Evolutionary conservation across 768 basidiomycete genomes (phyloP).

Genomic region (Phlebiopsis gigantea): DNA sequence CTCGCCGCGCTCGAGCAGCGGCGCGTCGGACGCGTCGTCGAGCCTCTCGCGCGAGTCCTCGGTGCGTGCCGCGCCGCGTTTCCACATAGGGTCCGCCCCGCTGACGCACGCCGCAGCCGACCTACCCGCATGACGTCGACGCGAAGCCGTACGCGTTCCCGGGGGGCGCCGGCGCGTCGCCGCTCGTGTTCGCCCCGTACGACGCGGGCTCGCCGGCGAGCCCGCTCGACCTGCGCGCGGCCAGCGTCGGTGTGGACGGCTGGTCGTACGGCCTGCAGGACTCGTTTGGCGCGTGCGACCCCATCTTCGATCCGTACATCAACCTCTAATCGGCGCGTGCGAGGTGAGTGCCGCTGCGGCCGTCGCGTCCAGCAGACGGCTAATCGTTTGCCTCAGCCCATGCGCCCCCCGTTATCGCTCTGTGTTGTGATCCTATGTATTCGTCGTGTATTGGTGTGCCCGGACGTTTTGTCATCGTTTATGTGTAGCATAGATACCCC

Average conservation of each 20-base stretch:
- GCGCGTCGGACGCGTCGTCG: not conserved
- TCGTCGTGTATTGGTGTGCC: not conserved
- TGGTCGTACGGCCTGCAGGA: not conserved
- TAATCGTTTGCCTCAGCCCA: not conserved
- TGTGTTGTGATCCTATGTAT: not conserved
- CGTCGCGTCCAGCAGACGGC: too few species aligned
- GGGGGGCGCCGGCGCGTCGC: not conserved
- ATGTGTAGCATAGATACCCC: not conserved
- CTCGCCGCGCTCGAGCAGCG: conserved; percentile 13
- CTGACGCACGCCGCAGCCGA: not conserved
- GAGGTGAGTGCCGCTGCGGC: not conserved
- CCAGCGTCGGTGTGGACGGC: not conserved
- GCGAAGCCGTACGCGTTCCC: not conserved
- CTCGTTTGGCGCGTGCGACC: not conserved
- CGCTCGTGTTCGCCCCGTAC: not conserved
- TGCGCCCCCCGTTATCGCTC: not conserved
- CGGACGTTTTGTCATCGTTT: too few species aligned
- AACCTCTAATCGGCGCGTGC: not conserved
- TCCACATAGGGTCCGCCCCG: not conserved
- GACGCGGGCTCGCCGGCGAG: not conserved
- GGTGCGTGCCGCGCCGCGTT: not conserved
- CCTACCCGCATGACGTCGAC: not conserved
- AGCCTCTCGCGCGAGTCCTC: conserved; percentile 3
- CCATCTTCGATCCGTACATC: not conserved
- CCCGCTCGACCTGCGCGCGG: not conserved